A percentile compares a stretch with the other conserved stretches of the same genome.
Conservation (phyloP, 768 basidiomycete species). For the Collybiopsis confluens region DNA sequence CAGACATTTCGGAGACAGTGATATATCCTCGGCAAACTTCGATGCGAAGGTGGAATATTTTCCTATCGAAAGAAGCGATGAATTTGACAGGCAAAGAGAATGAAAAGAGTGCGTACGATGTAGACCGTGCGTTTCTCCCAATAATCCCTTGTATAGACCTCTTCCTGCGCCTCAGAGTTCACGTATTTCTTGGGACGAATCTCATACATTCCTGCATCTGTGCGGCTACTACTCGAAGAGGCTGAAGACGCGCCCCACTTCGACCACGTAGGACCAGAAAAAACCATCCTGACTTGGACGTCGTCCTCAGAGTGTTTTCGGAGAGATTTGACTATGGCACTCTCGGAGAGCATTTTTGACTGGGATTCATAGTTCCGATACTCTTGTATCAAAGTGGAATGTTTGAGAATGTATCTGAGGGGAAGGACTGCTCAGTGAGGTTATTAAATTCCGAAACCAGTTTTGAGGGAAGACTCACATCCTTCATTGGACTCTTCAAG, state of each 20-base stretch:
- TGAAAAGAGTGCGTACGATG: conserved; percentile 41
- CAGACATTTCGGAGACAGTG: conserved; percentile 31
- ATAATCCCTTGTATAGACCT: conserved; percentile 30
- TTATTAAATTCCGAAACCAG: too few species aligned
- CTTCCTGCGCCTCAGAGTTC: conserved; percentile 22
- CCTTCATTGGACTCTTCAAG: conserved; percentile 15
- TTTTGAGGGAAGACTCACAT: conserved; percentile 37
- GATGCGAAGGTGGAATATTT: conserved; percentile 55
- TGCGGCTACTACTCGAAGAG: conserved; percentile 18
- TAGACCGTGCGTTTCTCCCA: conserved; percentile 70
- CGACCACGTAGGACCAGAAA: conserved; percentile 38
- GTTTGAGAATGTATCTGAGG: conserved; percentile 45
- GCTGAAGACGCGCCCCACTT: conserved; percentile 29
- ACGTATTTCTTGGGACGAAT: conserved; percentile 44
- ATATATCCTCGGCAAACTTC: conserved; percentile 45
- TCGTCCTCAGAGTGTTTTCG: conserved; percentile 40
- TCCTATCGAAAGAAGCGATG: conserved; percentile 42
- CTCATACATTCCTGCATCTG: conserved; percentile 56
- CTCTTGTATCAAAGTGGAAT: conserved; percentile 31
- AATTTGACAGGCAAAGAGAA: neutral
- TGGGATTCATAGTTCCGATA: neutral
- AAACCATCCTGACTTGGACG: conserved; percentile 61
- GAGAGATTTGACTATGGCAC: conserved; percentile 52
- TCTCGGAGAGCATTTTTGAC: conserved; percentile 30
- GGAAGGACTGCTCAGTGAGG: conserved; percentile 46